phyloP scores from a whole-genome alignment of 345 rosid species.

The Salix suchowensis region DNA sequence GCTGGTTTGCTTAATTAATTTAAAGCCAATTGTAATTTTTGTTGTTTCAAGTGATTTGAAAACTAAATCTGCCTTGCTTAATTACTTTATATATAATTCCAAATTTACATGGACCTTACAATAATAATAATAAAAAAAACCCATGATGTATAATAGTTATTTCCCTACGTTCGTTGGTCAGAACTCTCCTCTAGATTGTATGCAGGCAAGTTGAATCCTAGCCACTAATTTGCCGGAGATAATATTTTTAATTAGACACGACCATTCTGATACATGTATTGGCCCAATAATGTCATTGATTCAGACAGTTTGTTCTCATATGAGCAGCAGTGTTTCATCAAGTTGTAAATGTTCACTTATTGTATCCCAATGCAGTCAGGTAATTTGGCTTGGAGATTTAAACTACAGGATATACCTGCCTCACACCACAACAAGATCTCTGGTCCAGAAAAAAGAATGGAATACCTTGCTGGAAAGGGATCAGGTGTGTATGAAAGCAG shows the following conservation, averaged over 20 bases:
- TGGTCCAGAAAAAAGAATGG: conserved; percentile 65
- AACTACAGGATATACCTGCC: conserved; percentile 74
- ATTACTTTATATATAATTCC: not conserved
- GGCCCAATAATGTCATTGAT: not conserved
- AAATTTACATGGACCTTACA: not conserved
- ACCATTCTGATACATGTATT: not conserved
- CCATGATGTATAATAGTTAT: not conserved
- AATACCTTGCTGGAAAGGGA: conserved; percentile 77
- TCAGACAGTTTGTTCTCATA: not conserved
- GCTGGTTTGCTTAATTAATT: not conserved
- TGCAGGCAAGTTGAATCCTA: not conserved
- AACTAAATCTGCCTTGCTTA: not conserved
- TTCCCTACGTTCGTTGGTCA: not conserved
- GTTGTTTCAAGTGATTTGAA: not conserved
- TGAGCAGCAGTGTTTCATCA: not conserved
- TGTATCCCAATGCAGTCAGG: conserved; percentile 41
- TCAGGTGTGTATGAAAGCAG: conserved; percentile 40
- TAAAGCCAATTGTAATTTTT: not conserved
- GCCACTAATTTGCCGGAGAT: not conserved
- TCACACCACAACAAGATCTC: conserved; percentile 38
- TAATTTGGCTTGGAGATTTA: conserved; percentile 97
- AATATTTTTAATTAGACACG: not conserved
- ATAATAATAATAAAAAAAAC: not conserved
- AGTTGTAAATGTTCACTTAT: not conserved
- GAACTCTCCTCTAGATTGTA: not conserved